Evolutionary conservation across 2,329 filamentous ascomycete genomes (phyloP).

Genomic region (Aspergillus ustus): DNA sequence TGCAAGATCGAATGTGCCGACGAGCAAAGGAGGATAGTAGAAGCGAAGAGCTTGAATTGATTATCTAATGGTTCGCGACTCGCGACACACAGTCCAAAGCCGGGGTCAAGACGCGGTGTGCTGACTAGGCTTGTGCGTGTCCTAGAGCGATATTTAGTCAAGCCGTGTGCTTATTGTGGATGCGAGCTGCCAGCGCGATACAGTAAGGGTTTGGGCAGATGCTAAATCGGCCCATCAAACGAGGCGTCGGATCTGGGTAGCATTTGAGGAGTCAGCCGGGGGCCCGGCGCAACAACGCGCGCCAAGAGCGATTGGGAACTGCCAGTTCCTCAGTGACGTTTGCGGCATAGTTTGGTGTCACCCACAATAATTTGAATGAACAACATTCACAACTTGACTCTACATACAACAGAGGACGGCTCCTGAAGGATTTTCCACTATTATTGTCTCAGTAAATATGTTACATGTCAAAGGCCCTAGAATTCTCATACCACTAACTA

Average conservation of each 20-base stretch:
- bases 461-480: no score
- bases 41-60: not conserved
- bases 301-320: slow-evolving; percentile 11
- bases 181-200: not conserved
- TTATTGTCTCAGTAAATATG: no score
- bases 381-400: no score
- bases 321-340: slow-evolving; percentile 7
- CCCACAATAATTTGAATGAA: no score
- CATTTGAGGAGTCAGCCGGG: slow-evolving; percentile 1
- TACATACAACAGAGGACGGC: no score
- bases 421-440: no score
- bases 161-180: not conserved
- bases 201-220: not conserved
- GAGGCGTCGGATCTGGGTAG: slow-evolving; percentile 1
- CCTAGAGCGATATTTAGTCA: not conserved
- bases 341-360: not conserved
- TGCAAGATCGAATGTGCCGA: not conserved
- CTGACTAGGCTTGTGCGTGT: not conserved
- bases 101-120: not conserved
- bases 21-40: not conserved
- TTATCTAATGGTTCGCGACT: not conserved
- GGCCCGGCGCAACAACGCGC: slow-evolving; percentile 4
- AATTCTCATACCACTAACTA: no score
- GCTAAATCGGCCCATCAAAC: not conserved
- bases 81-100: no score